Base-by-base conservation (phyloP, 192 early-diverging fungal species). In the Umbelopsis vinacea region DNA sequence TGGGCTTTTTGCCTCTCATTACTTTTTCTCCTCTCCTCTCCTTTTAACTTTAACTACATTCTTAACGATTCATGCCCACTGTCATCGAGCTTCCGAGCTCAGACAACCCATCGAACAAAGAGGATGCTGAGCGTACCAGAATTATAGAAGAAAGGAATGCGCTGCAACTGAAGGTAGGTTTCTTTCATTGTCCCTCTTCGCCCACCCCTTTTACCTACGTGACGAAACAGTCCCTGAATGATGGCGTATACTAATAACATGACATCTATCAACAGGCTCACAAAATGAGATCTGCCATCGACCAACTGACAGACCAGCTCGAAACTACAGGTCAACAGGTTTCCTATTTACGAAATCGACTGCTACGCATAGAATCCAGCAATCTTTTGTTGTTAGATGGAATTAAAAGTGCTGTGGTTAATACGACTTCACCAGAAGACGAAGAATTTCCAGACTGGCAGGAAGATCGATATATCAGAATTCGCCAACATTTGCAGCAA, bases 61-160 rank as follows among this genome's bases (percentile, higher is more conserved):
- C 53, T 24, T 22, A 26, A 26, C 21, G 26, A n/a, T 54, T 24
- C 26, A 63, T 63, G 57, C 57, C 57, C 15, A 37, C 57, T 26
- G 57, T 35, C 26, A 33, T 63, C 4, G 57, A 63, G 26, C 29
- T 17, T 3, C 33, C 57, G 35, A 37, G 57, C 35, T 63, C 57
- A 17, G 57, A 63, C 17, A 17, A 29, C 6, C 33, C 57, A 63
- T 63, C 33, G 26, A 17, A n/a, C n/a, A 50, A 35, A 63, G 29
- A 63, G 19, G 57, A 63, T 63, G 57, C 57, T 35, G 57, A 63
- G 15, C 57, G 26, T 17, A 29, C 26, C 14, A 63, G 57, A 12
- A 63, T 63, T n/a, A 63, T 63, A 37, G 35, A 63, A 37, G 57
- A 63, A 63, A 63, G 57, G 35, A 63, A 63, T 63, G 57, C 33